Evolutionary conservation across 1,139 yeast genomes (phyloP), one percentile per base, ranked within the genome.

Genomic region (Geotrichum siamense): DNA sequence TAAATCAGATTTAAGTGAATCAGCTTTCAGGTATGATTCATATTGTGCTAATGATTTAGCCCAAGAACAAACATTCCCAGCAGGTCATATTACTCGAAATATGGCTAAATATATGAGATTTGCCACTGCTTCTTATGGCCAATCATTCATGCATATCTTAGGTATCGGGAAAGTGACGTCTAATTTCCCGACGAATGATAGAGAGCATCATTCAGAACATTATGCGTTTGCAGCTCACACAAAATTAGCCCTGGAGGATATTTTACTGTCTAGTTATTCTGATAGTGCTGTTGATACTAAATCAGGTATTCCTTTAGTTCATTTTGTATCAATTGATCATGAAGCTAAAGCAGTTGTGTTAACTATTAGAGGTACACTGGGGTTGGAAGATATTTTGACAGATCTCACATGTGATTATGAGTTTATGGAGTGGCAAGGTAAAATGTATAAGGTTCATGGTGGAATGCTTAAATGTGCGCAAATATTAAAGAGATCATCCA

Each of bases 41-140:
- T 43, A 39, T 35, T 43, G 43, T 38, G 46, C 43, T 5, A 23
- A 32, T 6, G 40, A 26, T 21, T 37, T 38, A 12, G 17, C 37
- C 6, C 46, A 43, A 28, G 40, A 42, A 12, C 44, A 50, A 30
- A 39, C 33, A 20, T 58, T 57, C 41, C 62, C 61, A 12, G 51
- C 55, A 1, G 60, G 55, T 6, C 61, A 57, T 32, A 48, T 57
- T 29, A 55, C 60, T 13, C 49, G 50, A 39, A 59, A 57, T 45
- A 53, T 61, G 56, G 61, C 63, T 5, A 57, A 58, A 37, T 62
- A 57, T 45, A 58, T 58, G 52, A 50, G 63, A 16, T 62, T 53
- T 45, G 61, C 65, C 3, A 53, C 64, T 3, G 66, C 66, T 1
- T 59, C 65, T 2, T 63, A 63, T 41, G 67, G 67, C n/a, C 62